These are phyloP conservation scores for Trifolium subterraneum DNA, from an alignment of 306 rosid genomes.

Conservation along the genomic window DNA sequence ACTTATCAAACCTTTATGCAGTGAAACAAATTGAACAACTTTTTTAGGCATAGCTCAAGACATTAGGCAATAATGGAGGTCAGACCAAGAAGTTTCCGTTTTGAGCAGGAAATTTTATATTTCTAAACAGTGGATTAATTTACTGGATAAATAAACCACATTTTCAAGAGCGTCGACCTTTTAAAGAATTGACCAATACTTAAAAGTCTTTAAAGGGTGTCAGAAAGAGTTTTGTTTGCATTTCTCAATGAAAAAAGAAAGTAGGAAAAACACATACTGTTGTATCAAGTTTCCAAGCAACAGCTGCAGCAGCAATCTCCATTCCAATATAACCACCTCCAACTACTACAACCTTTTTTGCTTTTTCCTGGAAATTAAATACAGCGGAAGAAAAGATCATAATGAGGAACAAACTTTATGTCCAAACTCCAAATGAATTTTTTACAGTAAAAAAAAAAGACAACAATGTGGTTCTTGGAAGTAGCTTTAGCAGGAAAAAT, in stretches of 20 bases:
- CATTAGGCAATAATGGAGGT: slow-evolving; percentile 22
- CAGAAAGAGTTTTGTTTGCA: not conserved
- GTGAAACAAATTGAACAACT: slow-evolving; percentile 22
- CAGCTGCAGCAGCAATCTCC: slow-evolving; percentile 97
- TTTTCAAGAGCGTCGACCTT: not conserved
- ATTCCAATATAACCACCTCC: slow-evolving; percentile 99
- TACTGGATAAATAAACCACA: slow-evolving; percentile 16
- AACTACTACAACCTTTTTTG: slow-evolving; percentile 79
- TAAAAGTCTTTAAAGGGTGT: not conserved
- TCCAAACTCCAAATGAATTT: slow-evolving; percentile 1
- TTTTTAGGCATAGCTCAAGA: slow-evolving; percentile 12
- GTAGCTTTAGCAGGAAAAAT: slow-evolving; percentile 21
- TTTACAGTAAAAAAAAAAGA: slow-evolving; percentile 8
- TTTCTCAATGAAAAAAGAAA: not conserved
- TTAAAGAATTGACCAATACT: not conserved
- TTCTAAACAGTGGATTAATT: not conserved
- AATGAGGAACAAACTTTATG: slow-evolving; percentile 31
- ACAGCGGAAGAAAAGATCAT: slow-evolving; percentile 6
- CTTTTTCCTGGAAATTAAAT: slow-evolving; percentile 60
- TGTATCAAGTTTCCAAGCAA: slow-evolving; percentile 94
- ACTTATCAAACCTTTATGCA: slow-evolving; percentile 20
- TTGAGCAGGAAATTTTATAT: slow-evolving; percentile 14
- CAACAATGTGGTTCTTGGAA: slow-evolving; percentile 15
- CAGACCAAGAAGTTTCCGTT: slow-evolving; percentile 28
- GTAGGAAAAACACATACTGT: slow-evolving; percentile 60